Percentiles rank a stretch among this genome's conserved stretches.
phyloP scores from a whole-genome alignment of 2,329 filamentous ascomycete genomes.

The Pseudofabraea citricarpa region DNA sequence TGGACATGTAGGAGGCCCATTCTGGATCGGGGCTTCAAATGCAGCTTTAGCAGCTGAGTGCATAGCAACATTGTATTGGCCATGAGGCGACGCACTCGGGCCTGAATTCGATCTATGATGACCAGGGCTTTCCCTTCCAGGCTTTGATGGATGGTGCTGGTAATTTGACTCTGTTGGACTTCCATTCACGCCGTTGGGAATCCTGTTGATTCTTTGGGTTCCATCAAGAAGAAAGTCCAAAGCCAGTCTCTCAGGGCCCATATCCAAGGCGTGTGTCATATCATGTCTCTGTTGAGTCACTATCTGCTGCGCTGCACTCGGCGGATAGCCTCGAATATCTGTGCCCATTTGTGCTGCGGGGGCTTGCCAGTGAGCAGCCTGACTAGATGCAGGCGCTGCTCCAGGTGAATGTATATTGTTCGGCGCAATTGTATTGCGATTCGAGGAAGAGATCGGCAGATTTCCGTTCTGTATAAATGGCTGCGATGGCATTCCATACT shows the following conservation, averaged over 20 bases:
- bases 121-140: conserved; percentile 13
- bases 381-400: too few species aligned
- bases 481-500: conserved; percentile 14
- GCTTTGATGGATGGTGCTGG: conserved; percentile 36
- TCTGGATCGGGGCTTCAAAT: conserved; percentile 40
- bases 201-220: conserved; percentile 48
- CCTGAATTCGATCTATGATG: conserved; percentile 19
- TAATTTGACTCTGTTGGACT: conserved; percentile 7
- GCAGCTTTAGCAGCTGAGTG: conserved; percentile 23
- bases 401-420: conserved; percentile 25
- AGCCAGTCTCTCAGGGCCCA: conserved; percentile 62
- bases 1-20: conserved; percentile 66
- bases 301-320: conserved; percentile 27
- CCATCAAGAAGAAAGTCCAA: conserved; percentile 69
- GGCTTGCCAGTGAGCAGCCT: conserved; percentile 27
- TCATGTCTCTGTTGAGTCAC: conserved; percentile 42
- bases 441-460: conserved; percentile 21
- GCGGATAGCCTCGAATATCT: conserved; percentile 24
- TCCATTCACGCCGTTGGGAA: conserved; percentile 44
- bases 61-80: conserved; percentile 1
- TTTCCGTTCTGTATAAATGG: conserved; percentile 21
- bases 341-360: conserved; percentile 22
- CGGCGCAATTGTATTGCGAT: conserved; percentile 34
- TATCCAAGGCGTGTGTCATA: conserved; percentile 50
- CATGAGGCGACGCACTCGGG: background rate